Percentiles rank a stretch among this genome's conserved stretches.
Evolutionary conservation across 306 rosid species (phyloP).

Genomic region (cucumber (Cucumis sativus)): DNA sequence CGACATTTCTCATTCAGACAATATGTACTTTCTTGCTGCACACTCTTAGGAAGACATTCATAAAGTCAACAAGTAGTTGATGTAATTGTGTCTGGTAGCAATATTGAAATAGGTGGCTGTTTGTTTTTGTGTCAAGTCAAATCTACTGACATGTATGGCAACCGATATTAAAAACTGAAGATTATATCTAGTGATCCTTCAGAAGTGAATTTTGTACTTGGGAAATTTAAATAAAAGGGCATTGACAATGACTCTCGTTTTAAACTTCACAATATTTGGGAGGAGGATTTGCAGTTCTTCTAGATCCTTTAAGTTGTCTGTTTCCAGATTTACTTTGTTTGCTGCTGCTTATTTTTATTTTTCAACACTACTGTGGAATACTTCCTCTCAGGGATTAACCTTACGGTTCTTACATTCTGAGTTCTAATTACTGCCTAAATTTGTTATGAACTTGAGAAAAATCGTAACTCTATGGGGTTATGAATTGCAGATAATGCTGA

Average conservation of each 20-base stretch:
- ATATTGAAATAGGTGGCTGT: not conserved
- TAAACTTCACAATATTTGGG: not conserved
- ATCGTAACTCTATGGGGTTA: constrained; percentile 1
- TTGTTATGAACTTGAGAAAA: not conserved
- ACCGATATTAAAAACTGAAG: not conserved
- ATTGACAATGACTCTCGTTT: not conserved
- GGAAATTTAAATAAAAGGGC: not conserved
- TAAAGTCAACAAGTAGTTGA: constrained; percentile 1
- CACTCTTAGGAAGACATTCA: not conserved
- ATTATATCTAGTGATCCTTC: not conserved
- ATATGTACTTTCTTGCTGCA: not conserved
- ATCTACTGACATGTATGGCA: not conserved
- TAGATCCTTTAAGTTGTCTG: not conserved
- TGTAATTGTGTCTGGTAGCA: not conserved
- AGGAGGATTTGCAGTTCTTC: not conserved
- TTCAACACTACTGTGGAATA: not conserved
- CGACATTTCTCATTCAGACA: not conserved
- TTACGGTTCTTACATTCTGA: not conserved
- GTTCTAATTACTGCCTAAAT: not conserved
- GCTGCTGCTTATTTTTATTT: not conserved
- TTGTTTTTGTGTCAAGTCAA: not conserved
- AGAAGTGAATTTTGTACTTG: not conserved
- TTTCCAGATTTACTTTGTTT: not conserved
- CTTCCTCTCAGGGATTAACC: not conserved
- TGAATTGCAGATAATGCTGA: constrained; percentile 37